Evolutionary conservation across 2,329 filamentous ascomycete species (phyloP).

Genomic region (Venturia oleaginea): DNA sequence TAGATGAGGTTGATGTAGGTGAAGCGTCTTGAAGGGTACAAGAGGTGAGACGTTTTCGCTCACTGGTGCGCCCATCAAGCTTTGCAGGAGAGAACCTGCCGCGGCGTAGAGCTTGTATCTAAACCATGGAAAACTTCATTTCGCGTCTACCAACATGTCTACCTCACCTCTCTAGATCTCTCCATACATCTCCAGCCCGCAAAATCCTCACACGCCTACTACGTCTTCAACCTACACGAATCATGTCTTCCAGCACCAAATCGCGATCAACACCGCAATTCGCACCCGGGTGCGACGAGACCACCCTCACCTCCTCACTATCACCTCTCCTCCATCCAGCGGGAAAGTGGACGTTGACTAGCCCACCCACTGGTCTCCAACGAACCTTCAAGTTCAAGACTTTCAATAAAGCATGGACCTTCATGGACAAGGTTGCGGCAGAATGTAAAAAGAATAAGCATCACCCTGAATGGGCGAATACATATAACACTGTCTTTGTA

Average conservation of each 20-base stretch:
- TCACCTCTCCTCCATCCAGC: slow-evolving; percentile 1
- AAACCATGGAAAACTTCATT: background rate
- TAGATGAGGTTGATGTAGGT: too few relatives aligned
- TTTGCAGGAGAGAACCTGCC: too few relatives aligned
- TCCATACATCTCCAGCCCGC: background rate
- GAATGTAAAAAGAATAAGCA: slow-evolving; percentile 9
- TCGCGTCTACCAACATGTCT: background rate
- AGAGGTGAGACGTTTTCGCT: too few relatives aligned
- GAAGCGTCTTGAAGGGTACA: too few relatives aligned
- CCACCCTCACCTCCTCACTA: background rate
- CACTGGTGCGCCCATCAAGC: too few relatives aligned
- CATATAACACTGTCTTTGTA: slow-evolving; percentile 14
- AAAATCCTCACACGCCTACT: background rate
- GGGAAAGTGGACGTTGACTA: background rate
- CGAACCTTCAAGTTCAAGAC: slow-evolving; percentile 14
- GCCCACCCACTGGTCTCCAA: slow-evolving; percentile 5
- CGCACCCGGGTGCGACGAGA: background rate
- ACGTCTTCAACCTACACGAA: background rate
- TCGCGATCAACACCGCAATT: background rate
- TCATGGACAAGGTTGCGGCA: slow-evolving; percentile 14
- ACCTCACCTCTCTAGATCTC: slow-evolving; percentile 2
- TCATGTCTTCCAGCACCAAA: background rate
- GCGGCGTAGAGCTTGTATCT: too few relatives aligned
- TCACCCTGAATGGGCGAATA: slow-evolving; percentile 16
- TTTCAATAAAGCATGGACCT: slow-evolving; percentile 15